A percentile compares a stretch with the other conserved stretches of the same genome.
phyloP scores from a whole-genome alignment of 331 rosid species.

The Telfairia occidentalis region DNA sequence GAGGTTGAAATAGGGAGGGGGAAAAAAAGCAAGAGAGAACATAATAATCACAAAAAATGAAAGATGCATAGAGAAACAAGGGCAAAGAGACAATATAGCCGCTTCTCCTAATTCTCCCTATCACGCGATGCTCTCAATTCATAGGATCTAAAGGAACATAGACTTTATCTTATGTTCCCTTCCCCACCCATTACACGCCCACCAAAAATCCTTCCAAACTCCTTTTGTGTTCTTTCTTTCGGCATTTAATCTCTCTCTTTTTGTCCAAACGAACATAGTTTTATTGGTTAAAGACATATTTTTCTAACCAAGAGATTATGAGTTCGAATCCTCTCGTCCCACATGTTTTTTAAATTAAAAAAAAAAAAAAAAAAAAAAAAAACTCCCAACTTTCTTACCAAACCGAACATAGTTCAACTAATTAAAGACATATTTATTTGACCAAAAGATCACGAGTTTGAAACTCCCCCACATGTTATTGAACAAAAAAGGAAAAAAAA shows the following conservation, averaged over 20 bases:
- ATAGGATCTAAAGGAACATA: neutral
- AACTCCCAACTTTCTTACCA: too few species aligned
- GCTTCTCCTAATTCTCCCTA: neutral
- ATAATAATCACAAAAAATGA: neutral
- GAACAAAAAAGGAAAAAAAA: too few species aligned
- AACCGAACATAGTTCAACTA: too few species aligned
- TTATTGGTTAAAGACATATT: too few species aligned
- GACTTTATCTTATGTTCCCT: slow-evolving; percentile 1
- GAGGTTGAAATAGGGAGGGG: neutral
- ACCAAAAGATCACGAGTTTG: too few species aligned
- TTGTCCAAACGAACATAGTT: too few species aligned
- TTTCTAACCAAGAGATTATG: too few species aligned
- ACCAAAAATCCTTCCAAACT: neutral
- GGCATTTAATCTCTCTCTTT: neutral
- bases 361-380: too few species aligned
- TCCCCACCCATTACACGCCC: neutral
- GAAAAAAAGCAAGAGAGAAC: neutral
- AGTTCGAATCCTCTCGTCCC: too few species aligned
- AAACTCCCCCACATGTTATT: too few species aligned
- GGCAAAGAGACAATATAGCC: slow-evolving; percentile 4
- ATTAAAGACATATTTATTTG: too few species aligned
- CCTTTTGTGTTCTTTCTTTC: neutral
- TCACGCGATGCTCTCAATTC: neutral
- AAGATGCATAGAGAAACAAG: neutral
- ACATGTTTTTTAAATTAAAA: too few species aligned